Evolutionary conservation across 2,329 filamentous ascomycete species (phyloP), one percentile per base, ranked within the genome.

Genomic region (Septoria linicola): DNA sequence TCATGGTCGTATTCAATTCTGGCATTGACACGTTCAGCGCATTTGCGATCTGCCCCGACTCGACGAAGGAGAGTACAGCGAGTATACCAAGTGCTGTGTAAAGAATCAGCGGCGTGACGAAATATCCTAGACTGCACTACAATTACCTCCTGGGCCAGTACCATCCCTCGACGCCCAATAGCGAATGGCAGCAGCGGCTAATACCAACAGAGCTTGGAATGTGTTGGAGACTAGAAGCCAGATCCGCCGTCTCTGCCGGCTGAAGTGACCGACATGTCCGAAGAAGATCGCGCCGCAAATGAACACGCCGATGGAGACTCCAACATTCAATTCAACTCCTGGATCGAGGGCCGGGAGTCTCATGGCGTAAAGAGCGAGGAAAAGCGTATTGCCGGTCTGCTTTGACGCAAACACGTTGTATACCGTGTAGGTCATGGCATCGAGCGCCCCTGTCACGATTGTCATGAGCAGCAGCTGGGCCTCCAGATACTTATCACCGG

Each of bases 331-430:
- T 36, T 61, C 57, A 16, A 56, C 45, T 17, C 42, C 36, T 4
- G 54, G 44, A 25, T 49, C 39, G 10, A 61, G 21, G n/a, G 57
- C 46, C 1, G 47, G 52, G 3, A 54, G 30, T 20, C 51, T 42
- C 21, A 59, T 47, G 30, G 54, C 59, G 37, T 59, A 58, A 8
- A 59, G 53, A 8, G 59, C 59, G 16, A 61, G 53, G 43, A 61
- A 61, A 11, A 61, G 42, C 1, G 59, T 78, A 2, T 77, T 73
- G 20, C 63, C 63, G 1, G 63, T 66, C 17, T 62, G 60, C 45
- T 66, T 66, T 4, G 60, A 63, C 8, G 61, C 58, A 41, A 65
- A 66, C 25, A 65, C 57, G 35, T 51, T 51, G 49, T 64, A 65
- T 32, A 55, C 59, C 13, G 56, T 59, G 57, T 58, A 65, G n/a